Conservation (phyloP, 306 rosid species). For the Comarum palustre region DNA sequence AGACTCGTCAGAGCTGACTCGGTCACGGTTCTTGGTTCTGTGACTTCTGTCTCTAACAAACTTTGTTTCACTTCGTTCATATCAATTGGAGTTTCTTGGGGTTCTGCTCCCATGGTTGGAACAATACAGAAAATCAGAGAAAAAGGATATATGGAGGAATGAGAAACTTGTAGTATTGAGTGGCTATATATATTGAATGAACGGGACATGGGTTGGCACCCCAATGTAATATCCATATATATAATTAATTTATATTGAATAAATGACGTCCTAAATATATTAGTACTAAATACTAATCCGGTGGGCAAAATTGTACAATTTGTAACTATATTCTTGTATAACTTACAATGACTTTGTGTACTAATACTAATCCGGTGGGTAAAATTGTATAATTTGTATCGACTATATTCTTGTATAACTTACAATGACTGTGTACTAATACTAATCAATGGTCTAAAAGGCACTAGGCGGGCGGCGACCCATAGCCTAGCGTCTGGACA, state of each 20-base stretch:
- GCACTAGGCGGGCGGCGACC: too few species aligned
- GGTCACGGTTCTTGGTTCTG: not conserved
- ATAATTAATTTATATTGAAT: not conserved
- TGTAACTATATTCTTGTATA: too few species aligned
- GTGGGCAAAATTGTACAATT: not conserved
- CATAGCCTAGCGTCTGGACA: too few species aligned
- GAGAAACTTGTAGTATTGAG: not conserved
- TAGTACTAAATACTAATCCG: not conserved
- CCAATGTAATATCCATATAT: too few species aligned
- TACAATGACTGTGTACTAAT: too few species aligned
- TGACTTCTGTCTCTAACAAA: constrained; percentile 5
- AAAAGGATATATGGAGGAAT: not conserved
- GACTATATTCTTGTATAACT: too few species aligned
- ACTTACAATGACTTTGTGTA: too few species aligned
- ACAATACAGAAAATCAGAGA: not conserved
- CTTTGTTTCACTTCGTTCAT: not conserved
- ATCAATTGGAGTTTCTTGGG: not conserved
- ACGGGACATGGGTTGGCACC: too few species aligned
- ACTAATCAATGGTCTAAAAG: too few species aligned
- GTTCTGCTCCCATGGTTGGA: constrained; percentile 12
- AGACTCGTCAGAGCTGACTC: constrained; percentile 18
- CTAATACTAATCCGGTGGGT: too few species aligned
- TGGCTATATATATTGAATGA: not conserved
- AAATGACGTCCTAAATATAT: not conserved
- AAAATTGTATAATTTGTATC: too few species aligned